Percentiles rank a stretch among this genome's conserved stretches.
phyloP scores from a whole-genome alignment of 257 asterid species.

The Lycium ferocissimum region DNA sequence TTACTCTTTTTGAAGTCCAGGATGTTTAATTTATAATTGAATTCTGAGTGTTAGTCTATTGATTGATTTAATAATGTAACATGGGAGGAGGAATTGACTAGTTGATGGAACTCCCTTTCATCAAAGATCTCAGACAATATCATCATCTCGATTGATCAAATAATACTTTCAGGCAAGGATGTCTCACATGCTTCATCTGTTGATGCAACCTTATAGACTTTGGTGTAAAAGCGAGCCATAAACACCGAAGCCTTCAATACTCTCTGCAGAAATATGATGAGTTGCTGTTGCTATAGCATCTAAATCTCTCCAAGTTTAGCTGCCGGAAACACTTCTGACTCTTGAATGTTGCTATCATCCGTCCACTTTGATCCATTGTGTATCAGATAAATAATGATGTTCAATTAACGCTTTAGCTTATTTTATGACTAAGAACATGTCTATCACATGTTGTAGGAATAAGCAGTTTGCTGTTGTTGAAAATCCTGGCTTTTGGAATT shows the following conservation, averaged over 20 bases:
- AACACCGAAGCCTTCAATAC: background rate
- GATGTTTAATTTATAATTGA: background rate
- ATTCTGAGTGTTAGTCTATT: background rate
- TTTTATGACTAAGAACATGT: slow-evolving; percentile 18
- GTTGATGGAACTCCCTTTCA: background rate
- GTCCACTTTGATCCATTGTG: background rate
- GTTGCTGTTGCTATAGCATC: background rate
- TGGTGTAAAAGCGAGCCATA: background rate
- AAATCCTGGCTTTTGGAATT: slow-evolving; percentile 96
- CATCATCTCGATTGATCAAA: background rate
- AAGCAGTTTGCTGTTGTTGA: slow-evolving; percentile 93
- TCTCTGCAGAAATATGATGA: slow-evolving; percentile 16
- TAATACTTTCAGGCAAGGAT: background rate
- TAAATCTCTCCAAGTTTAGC: background rate
- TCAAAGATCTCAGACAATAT: background rate
- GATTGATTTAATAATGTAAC: background rate
- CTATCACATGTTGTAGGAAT: slow-evolving; percentile 57
- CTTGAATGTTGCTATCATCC: background rate
- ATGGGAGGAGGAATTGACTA: background rate
- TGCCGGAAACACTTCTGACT: background rate
- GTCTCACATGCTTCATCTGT: background rate
- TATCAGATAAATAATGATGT: background rate
- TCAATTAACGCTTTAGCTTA: background rate
- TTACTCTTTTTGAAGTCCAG: background rate
- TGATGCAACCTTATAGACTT: slow-evolving; percentile 2